phyloP scores from a whole-genome alignment of 1,284 basidiomycete species.

The Neonothopanus nambi region DNA sequence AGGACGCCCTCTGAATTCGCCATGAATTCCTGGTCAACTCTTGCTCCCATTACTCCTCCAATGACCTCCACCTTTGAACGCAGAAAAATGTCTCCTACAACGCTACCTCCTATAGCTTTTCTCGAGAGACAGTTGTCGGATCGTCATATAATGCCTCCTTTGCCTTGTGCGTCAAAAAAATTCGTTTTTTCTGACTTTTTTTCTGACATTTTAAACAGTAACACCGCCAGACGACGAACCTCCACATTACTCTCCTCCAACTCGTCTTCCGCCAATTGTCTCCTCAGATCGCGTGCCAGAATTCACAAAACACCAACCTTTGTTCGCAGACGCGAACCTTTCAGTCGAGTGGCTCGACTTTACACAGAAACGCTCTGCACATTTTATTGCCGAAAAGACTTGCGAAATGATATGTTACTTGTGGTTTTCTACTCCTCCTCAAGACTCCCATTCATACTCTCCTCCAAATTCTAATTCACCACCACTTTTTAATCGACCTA shows the following conservation, averaged over 20 bases:
- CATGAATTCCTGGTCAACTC: conserved; percentile 44
- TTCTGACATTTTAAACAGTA: conserved; percentile 19
- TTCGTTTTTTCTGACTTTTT: not conserved
- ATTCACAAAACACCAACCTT: conserved; percentile 14
- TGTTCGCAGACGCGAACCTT: conserved; percentile 30
- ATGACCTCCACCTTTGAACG: conserved; percentile 44
- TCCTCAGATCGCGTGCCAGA: conserved; percentile 5
- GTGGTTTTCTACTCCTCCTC: conserved; percentile 67
- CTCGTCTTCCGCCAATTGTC: conserved; percentile 13
- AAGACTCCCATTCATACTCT: conserved; percentile 32
- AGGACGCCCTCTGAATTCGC: conserved; percentile 39
- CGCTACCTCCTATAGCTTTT: conserved; percentile 55
- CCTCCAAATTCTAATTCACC: conserved; percentile 32
- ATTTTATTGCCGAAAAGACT: conserved; percentile 80
- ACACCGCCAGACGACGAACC: conserved; percentile 35
- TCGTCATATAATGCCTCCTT: conserved; percentile 28
- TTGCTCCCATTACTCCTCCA: conserved; percentile 48
- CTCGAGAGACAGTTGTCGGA: conserved; percentile 41
- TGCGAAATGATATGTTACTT: conserved; percentile 90
- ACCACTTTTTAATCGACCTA: conserved; percentile 23
- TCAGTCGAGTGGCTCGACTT: conserved; percentile 70
- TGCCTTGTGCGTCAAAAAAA: conserved; percentile 38
- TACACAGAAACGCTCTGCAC: conserved; percentile 61
- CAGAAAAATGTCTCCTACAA: conserved; percentile 36
- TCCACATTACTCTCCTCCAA: conserved; percentile 16